A percentile compares a stretch with the other conserved stretches of the same genome.
These are phyloP conservation scores for Sclerospora graminicola DNA, from an alignment of 352 stramenopile genomes.

Conservation along the genomic window DNA sequence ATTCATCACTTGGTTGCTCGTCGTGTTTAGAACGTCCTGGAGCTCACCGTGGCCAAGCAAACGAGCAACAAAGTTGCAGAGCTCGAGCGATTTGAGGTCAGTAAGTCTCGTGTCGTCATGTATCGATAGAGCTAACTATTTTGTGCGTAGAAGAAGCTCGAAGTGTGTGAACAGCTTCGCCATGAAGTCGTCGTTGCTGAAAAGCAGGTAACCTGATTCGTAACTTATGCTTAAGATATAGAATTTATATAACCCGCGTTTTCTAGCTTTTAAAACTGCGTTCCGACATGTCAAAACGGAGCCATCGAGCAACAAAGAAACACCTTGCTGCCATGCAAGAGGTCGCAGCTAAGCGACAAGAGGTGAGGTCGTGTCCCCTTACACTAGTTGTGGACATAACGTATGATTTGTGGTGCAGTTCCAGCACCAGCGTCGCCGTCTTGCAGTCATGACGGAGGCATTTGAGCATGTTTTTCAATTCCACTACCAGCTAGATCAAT, in stretches of 20 bases:
- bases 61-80: slow-evolving; percentile 25
- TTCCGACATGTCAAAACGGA: not conserved
- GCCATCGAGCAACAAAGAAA: slow-evolving; percentile 2
- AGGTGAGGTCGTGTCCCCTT: slow-evolving; percentile 3
- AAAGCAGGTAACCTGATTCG: slow-evolving; percentile 12
- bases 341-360: slow-evolving; percentile 6
- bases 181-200: slow-evolving; percentile 20
- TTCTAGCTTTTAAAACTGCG: slow-evolving; percentile 13
- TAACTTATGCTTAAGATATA: not conserved
- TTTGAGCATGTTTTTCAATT: slow-evolving; percentile 47
- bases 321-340: not conserved
- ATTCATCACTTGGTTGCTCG: not conserved
- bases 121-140: not conserved
- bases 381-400: no score
- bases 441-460: slow-evolving; percentile 22
- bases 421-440: slow-evolving; percentile 18
- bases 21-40: slow-evolving; percentile 10
- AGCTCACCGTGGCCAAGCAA: slow-evolving; percentile 17
- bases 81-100: slow-evolving; percentile 24
- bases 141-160: slow-evolving; percentile 17
- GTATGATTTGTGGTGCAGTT: slow-evolving; percentile 13
- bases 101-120: not conserved
- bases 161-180: slow-evolving; percentile 21
- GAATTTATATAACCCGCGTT: not conserved
- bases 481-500: slow-evolving; percentile 28